phyloP scores from a whole-genome alignment of 208 protist species.

The Porcisia deanei region DNA sequence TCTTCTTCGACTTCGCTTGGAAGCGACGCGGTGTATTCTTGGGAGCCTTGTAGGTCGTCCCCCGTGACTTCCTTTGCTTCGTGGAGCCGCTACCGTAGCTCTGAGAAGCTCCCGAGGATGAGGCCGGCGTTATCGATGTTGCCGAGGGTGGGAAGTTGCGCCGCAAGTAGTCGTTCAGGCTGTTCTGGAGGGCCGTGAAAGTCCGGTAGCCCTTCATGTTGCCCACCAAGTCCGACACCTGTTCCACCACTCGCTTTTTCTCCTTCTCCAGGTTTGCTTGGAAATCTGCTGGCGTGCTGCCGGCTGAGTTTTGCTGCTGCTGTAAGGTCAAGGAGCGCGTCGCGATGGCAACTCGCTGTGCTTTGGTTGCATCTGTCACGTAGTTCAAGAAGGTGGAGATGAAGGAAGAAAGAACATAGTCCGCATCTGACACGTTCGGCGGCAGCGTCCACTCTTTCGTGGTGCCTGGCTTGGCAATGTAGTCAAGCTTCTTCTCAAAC shows the following conservation, averaged over 20 bases:
- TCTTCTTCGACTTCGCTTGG: slow-evolving; percentile 13
- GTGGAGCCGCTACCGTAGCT: not conserved
- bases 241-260: slow-evolving; percentile 37
- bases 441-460: slow-evolving; percentile 3
- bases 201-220: slow-evolving; percentile 61
- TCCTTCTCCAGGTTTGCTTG: slow-evolving; percentile 46
- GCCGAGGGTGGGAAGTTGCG: slow-evolving; percentile 62
- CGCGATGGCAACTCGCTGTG: slow-evolving; percentile 65
- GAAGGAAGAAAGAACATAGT: slow-evolving; percentile 87
- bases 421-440: slow-evolving; percentile 51
- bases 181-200: slow-evolving; percentile 87
- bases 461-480: slow-evolving; percentile 73
- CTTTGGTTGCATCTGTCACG: slow-evolving; percentile 79
- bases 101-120: not conserved
- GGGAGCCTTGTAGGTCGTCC: slow-evolving; percentile 5
- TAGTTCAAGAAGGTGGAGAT: slow-evolving; percentile 86
- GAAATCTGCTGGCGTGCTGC: slow-evolving; percentile 14
- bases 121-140: not conserved
- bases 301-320: slow-evolving; percentile 30
- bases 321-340: slow-evolving; percentile 67
- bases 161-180: slow-evolving; percentile 77
- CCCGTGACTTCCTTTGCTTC: not conserved
- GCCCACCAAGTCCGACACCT: slow-evolving; percentile 63
- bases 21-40: slow-evolving; percentile 31
- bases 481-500: slow-evolving; percentile 90